These are phyloP conservation scores for Trichoderma sp. DNA, from an alignment of 2,329 filamentous ascomycete genomes.

Conservation along the genomic window DNA sequence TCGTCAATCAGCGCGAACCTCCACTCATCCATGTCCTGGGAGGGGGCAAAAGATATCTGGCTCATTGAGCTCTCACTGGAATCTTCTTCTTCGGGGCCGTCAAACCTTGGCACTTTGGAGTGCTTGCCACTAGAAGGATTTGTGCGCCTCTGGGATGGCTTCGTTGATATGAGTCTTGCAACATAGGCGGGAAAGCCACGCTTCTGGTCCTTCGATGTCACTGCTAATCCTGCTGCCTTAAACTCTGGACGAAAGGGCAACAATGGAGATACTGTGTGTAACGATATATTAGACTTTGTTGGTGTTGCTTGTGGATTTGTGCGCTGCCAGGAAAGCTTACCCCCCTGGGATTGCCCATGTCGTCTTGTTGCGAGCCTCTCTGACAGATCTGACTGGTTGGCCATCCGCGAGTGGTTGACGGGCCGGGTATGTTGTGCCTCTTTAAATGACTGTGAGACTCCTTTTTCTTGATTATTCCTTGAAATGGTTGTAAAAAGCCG, in stretches of 20 bases:
- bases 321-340: conserved; percentile 37
- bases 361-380: conserved; percentile 36
- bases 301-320: conserved; percentile 40
- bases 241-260: conserved; percentile 54
- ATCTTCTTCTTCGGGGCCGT: conserved; percentile 27
- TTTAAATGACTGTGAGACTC: neutral
- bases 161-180: conserved; percentile 19
- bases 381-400: conserved; percentile 43
- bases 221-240: conserved; percentile 50
- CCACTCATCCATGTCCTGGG: conserved; percentile 33
- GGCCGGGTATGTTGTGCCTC: neutral
- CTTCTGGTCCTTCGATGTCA: conserved; percentile 51
- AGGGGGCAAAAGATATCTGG: conserved; percentile 32
- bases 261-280: conserved; percentile 51
- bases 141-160: conserved; percentile 12
- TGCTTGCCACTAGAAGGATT: neutral
- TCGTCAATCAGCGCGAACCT: conserved; percentile 35
- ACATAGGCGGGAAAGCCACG: conserved; percentile 26
- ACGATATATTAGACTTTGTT: conserved; percentile 41
- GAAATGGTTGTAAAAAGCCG: conserved; percentile 37
- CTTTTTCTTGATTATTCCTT: conserved; percentile 11
- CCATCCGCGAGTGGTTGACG: conserved; percentile 28
- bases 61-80: conserved; percentile 29
- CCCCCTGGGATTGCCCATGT: conserved; percentile 32
- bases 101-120: conserved; percentile 28